Evolutionary conservation across 1,139 yeast genomes (phyloP).

Genomic region (Saccharomycopsis phalli): DNA sequence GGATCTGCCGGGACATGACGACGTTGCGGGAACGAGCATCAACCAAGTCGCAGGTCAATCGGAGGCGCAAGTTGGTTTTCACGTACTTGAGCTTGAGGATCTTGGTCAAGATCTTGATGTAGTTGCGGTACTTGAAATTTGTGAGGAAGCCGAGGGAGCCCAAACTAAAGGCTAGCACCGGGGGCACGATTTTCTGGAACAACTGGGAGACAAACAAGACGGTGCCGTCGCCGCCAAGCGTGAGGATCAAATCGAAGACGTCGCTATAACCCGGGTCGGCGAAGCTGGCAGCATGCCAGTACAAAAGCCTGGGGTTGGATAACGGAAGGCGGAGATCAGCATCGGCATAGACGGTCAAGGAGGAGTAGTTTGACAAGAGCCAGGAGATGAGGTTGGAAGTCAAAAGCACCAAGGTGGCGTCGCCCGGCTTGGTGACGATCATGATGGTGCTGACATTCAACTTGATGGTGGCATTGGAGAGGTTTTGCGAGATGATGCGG

Average conservation of each 20-base stretch:
- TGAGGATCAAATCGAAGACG: slow-evolving; percentile 62
- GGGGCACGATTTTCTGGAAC: slow-evolving; percentile 78
- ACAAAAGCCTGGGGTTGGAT: slow-evolving; percentile 33
- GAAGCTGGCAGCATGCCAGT: slow-evolving; percentile 49
- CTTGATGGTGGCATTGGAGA: slow-evolving; percentile 66
- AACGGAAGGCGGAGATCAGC: slow-evolving; percentile 37
- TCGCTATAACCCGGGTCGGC: slow-evolving; percentile 38
- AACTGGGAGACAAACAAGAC: slow-evolving; percentile 71
- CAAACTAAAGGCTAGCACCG: slow-evolving; percentile 71
- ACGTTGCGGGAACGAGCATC: slow-evolving; percentile 38
- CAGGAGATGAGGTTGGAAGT: slow-evolving; percentile 76
- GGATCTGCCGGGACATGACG: slow-evolving; percentile 66
- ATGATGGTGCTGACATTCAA: slow-evolving; percentile 61
- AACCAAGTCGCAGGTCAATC: slow-evolving; percentile 58
- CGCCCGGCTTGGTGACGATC: slow-evolving; percentile 82
- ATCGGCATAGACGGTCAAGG: slow-evolving; percentile 64
- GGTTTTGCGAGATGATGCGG: slow-evolving; percentile 65
- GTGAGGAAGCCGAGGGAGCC: slow-evolving; percentile 82
- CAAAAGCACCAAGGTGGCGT: slow-evolving; percentile 61
- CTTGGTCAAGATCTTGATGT: slow-evolving; percentile 44
- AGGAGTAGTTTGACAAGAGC: slow-evolving; percentile 44
- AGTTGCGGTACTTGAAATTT: slow-evolving; percentile 65
- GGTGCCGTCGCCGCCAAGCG: slow-evolving; percentile 89
- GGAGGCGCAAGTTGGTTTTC: slow-evolving; percentile 70
- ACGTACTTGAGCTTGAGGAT: slow-evolving; percentile 58